These are phyloP conservation scores for Diaporthe eres DNA, from an alignment of 2,329 filamentous ascomycete genomes.

Conservation along the genomic window DNA sequence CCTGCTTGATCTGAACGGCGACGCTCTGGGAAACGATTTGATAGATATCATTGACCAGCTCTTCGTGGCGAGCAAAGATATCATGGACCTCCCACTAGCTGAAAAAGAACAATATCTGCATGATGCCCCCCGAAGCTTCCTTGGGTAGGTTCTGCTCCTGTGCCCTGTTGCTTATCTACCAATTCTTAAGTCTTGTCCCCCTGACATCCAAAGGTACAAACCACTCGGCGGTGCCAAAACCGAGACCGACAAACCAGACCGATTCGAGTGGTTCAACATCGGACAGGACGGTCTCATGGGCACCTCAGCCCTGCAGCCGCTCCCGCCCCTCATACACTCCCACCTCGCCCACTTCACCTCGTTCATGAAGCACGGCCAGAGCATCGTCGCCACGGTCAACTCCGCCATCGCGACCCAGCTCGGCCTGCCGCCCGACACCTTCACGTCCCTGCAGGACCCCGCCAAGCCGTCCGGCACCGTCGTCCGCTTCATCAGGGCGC, in stretches of 20 bases:
- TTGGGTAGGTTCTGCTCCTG: background rate
- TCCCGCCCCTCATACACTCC: constrained; percentile 38
- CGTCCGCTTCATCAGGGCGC: constrained; percentile 43
- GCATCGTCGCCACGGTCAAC: constrained; percentile 43
- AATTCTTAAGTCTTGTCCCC: background rate
- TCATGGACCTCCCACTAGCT: constrained; percentile 21
- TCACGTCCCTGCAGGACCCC: constrained; percentile 46
- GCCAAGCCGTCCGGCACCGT: constrained; percentile 48
- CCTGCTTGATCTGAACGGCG: constrained; percentile 40
- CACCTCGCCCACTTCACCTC: constrained; percentile 35
- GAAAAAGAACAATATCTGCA: constrained; percentile 9
- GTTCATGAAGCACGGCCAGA: constrained; percentile 42
- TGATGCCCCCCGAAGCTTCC: constrained; percentile 26
- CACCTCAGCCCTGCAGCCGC: constrained; percentile 41
- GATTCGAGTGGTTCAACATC: constrained; percentile 50
- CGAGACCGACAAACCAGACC: constrained; percentile 47
- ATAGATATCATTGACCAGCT: constrained; percentile 3
- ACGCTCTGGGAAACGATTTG: constrained; percentile 11
- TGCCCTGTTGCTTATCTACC: too few relatives aligned
- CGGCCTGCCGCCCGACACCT: constrained; percentile 46
- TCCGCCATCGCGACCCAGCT: constrained; percentile 47
- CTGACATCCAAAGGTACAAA: constrained; percentile 37
- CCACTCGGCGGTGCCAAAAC: constrained; percentile 41
- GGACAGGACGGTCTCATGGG: constrained; percentile 51
- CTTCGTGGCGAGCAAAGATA: background rate